phyloP scores from a whole-genome alignment of 768 basidiomycete genomes.

The Mycena vulgaris region DNA sequence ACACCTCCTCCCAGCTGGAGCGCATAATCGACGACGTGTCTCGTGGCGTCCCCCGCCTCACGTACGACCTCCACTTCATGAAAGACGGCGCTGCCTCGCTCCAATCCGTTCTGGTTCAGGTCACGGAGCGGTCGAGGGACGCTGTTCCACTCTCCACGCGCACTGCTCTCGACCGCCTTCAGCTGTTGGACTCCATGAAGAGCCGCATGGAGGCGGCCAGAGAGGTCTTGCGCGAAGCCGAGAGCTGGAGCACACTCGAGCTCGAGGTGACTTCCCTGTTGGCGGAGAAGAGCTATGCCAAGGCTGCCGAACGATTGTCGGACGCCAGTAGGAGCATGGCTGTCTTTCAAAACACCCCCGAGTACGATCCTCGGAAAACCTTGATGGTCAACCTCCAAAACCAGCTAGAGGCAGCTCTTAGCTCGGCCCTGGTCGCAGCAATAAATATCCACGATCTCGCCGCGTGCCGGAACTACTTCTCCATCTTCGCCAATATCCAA shows the following conservation, averaged over 20 bases:
- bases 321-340: conserved; percentile 93
- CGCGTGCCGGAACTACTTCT: conserved; percentile 83
- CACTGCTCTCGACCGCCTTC: conserved; percentile 81
- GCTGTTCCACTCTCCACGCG: conserved; percentile 72
- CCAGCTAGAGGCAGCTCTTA: conserved; percentile 93
- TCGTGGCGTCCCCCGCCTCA: conserved; percentile 89
- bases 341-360: conserved; percentile 93
- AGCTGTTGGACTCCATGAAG: conserved; percentile 87
- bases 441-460: conserved; percentile 85
- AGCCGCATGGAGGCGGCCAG: conserved; percentile 89
- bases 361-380: conserved; percentile 88
- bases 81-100: conserved; percentile 90
- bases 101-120: conserved; percentile 73
- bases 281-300: conserved; percentile 82
- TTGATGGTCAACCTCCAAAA: conserved; percentile 96
- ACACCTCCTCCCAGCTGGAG: conserved; percentile 90
- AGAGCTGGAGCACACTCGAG: conserved; percentile 97
- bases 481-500: conserved; percentile 92
- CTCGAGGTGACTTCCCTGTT: conserved; percentile 92
- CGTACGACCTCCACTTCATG: conserved; percentile 98
- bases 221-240: conserved; percentile 93
- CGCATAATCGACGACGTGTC: conserved; percentile 94
- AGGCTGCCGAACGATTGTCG: conserved; percentile 92
- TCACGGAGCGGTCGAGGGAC: conserved; percentile 69
- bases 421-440: conserved; percentile 90